Evolutionary conservation across 176 grass and related monocot genomes (phyloP).

Genomic region (Dactylis glomerata): DNA sequence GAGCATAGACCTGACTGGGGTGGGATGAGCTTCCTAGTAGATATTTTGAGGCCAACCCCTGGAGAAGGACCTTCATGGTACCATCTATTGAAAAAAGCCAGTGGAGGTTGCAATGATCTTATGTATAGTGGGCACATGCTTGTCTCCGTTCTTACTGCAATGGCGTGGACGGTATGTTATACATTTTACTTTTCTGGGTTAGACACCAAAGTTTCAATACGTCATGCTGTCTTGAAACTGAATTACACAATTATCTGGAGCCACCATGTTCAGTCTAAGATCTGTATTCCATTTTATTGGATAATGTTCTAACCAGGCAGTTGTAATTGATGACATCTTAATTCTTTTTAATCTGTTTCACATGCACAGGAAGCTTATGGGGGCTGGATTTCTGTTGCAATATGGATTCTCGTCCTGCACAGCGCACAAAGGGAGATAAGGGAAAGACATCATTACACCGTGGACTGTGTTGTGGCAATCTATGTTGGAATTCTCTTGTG

Average conservation of each 20-base stretch:
- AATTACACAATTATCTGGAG: constrained; percentile 8
- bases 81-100: constrained; percentile 77
- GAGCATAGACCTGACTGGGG: constrained; percentile 79
- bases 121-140: constrained; percentile 96
- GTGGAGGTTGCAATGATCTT: constrained; percentile 92
- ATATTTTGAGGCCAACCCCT: constrained; percentile 75
- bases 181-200: not conserved
- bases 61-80: constrained; percentile 80
- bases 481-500: constrained; percentile 86
- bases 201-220: not conserved
- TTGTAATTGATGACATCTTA: constrained; percentile 9
- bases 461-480: constrained; percentile 80
- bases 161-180: constrained; percentile 81
- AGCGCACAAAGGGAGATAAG: constrained; percentile 86
- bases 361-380: constrained; percentile 72
- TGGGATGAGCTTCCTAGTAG: constrained; percentile 73
- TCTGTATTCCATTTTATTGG: not conserved
- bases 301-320: not conserved
- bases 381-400: constrained; percentile 74
- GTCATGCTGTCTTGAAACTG: not conserved
- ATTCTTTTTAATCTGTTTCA: not conserved
- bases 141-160: constrained; percentile 87
- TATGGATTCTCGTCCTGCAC: constrained; percentile 80
- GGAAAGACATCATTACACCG: constrained; percentile 77
- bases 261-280: not conserved